A percentile compares a stretch with the other conserved stretches of the same genome.
Evolutionary conservation across 2,329 filamentous ascomycete species (phyloP).

Genomic region (Trichoderma endophyticum): DNA sequence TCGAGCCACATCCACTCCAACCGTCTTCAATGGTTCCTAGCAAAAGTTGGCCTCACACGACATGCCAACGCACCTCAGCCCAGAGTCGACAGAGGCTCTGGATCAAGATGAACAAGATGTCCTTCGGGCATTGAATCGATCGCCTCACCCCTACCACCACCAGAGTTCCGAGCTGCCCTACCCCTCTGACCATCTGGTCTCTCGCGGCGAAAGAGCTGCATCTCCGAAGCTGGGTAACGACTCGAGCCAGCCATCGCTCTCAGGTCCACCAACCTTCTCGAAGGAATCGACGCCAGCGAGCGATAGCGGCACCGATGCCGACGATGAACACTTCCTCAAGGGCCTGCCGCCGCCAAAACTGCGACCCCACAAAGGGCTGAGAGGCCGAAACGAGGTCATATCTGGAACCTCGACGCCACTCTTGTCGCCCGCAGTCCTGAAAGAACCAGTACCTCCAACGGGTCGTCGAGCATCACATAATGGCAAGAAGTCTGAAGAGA

Average conservation of each 20-base stretch:
- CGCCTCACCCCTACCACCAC: constrained; percentile 66
- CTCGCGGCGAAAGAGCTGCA: constrained; percentile 22
- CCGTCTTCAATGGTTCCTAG: constrained; percentile 29
- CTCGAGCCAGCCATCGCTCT: constrained; percentile 25
- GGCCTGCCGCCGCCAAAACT: constrained; percentile 77
- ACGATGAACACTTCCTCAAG: constrained; percentile 87
- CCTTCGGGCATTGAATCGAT: constrained; percentile 54
- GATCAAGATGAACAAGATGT: constrained; percentile 36
- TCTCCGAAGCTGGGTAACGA: constrained; percentile 22
- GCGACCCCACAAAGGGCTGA: constrained; percentile 73
- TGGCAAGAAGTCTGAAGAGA: constrained; percentile 21
- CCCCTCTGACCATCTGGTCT: constrained; percentile 41
- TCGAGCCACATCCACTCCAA: constrained; percentile 5
- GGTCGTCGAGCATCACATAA: constrained; percentile 21
- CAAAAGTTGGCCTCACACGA: constrained; percentile 28
- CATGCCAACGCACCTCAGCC: constrained; percentile 48
- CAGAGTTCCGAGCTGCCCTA: constrained; percentile 51
- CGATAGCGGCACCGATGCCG: constrained; percentile 91
- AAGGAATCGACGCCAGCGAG: constrained; percentile 63
- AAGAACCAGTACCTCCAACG: constrained; percentile 33
- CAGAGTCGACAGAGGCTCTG: constrained; percentile 33
- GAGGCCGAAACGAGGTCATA: constrained; percentile 54
- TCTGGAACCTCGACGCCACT: constrained; percentile 57
- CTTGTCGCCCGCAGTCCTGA: constrained; percentile 48
- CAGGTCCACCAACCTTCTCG: constrained; percentile 32